Conservation (phyloP, 345 rosid species). For the Hibiscus mutabilis region DNA sequence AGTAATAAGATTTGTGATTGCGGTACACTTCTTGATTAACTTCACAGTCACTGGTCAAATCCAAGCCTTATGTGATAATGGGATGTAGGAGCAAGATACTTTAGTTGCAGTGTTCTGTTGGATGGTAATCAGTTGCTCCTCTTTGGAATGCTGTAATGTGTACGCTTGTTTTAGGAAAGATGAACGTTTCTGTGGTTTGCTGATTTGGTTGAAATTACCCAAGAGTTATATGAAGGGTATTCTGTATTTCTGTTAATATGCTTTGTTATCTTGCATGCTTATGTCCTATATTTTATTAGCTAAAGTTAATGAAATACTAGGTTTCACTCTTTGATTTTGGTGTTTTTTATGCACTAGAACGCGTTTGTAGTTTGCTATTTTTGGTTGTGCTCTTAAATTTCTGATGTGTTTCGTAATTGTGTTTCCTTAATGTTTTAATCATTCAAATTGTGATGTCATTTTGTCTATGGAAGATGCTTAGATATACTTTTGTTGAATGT, state of each 20-base stretch:
- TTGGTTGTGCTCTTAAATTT: not conserved
- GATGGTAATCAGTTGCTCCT: not conserved
- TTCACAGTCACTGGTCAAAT: not conserved
- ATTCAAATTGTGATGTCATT: not conserved
- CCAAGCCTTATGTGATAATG: slow-evolving; percentile 3
- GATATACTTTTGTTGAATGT: not conserved
- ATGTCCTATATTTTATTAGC: not conserved
- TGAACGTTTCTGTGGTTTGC: not conserved
- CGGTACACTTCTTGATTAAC: not conserved
- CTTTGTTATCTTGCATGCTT: not conserved
- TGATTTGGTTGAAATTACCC: not conserved
- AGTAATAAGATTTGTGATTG: not conserved
- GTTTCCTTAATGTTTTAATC: slow-evolving; percentile 2
- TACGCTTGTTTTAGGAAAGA: not conserved
- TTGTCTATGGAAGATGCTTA: not conserved
- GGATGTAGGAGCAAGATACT: not conserved
- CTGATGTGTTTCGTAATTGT: too few relatives aligned
- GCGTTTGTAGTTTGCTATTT: not conserved
- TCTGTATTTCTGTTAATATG: not conserved
- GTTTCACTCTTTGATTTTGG: not conserved
- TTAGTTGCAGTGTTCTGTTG: not conserved
- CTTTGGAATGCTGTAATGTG: not conserved
- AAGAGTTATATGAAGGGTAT: not conserved
- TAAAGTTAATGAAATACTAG: not conserved
- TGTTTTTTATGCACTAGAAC: not conserved